These are phyloP conservation scores for Xylogone sp. DNA, from an alignment of 2,329 filamentous ascomycete species.

Conservation along the genomic window DNA sequence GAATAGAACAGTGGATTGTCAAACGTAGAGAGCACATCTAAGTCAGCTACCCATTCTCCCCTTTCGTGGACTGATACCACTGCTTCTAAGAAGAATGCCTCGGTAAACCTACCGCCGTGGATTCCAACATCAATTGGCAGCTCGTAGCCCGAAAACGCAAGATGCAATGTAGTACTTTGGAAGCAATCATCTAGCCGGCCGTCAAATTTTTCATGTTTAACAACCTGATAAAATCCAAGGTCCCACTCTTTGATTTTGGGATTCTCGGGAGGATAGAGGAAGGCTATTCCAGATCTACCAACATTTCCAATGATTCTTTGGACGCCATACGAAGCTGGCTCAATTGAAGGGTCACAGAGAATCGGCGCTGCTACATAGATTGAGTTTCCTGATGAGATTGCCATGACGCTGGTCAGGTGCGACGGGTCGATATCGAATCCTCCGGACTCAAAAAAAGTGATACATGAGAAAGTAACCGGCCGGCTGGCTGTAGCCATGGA, in stretches of 20 bases:
- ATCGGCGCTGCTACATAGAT: slow-evolving; percentile 18
- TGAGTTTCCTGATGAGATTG: slow-evolving; percentile 23
- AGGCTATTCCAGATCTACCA: slow-evolving; percentile 6
- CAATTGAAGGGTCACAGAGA: slow-evolving; percentile 17
- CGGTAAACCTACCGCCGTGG: slow-evolving; percentile 6
- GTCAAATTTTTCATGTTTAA: slow-evolving; percentile 4
- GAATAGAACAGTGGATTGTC: background rate
- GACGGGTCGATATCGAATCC: slow-evolving; percentile 11
- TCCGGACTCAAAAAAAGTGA: slow-evolving; percentile 22
- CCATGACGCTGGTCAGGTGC: slow-evolving; percentile 13
- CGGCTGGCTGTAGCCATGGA: too few species aligned
- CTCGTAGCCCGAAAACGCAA: slow-evolving; percentile 8
- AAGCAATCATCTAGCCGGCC: slow-evolving; percentile 5
- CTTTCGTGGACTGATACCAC: slow-evolving; percentile 14
- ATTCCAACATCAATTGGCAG: background rate
- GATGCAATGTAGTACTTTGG: slow-evolving; percentile 7
- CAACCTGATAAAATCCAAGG: background rate
- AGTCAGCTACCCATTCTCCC: slow-evolving; percentile 15
- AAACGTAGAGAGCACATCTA: slow-evolving; percentile 9
- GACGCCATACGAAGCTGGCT: slow-evolving; percentile 5
- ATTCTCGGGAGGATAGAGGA: slow-evolving; percentile 6
- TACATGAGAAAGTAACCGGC: slow-evolving; percentile 16
- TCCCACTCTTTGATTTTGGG: too few species aligned
- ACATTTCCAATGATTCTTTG: slow-evolving; percentile 22
- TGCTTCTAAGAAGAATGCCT: slow-evolving; percentile 13